Evolutionary conservation across 1,284 basidiomycete genomes (phyloP), one percentile per base, ranked within the genome.

Genomic region (Apiotrichum gamsii): DNA sequence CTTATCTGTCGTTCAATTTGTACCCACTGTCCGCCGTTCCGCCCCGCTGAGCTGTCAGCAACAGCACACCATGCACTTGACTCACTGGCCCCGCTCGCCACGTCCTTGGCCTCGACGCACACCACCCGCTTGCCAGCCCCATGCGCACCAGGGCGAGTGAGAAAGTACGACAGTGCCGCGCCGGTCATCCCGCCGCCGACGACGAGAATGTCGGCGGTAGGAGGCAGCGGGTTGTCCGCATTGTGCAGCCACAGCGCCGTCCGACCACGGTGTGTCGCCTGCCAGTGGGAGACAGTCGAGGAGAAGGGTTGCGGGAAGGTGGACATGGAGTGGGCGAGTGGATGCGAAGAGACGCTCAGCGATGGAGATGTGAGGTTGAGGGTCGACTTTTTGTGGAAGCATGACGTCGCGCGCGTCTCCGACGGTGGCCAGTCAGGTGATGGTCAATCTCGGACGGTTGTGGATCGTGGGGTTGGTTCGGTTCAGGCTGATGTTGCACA

Each of bases 11-110:
- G n/a, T n/a, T n/a, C n/a, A n/a, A n/a, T n/a, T n/a, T n/a, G n/a
- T n/a, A n/a, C 46, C 32, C 36, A 45, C 44, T 67, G 64, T 20
- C 65, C 65, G n/a, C 66, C 68, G 36, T 70, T 67, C 9, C 67
- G 47, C 4, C 67, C 67, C 23, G 59, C 64, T 65, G 40, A 15
- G 28, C 16, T 16, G 20, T 31, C 21, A 35, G 18, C 14, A 25
- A 4, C 19, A 19, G 14, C 5, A 8, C 9, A 16, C 23, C 13
- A n/a, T n/a, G 31, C 23, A 31, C n/a, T n/a, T n/a, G 34, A 56
- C 61, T 47, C 39, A 62, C 63, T 58, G 3, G 66, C 66, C 8
- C 66, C 66, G n/a, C 59, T 62, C 13, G 52, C 64, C 3, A 64
- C 46, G 43, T 69, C 66, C 48, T 67, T 67, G 24, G 63, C 66